These are phyloP conservation scores for Erodium maritimum DNA, from an alignment of 345 rosid species.

Conservation along the genomic window DNA sequence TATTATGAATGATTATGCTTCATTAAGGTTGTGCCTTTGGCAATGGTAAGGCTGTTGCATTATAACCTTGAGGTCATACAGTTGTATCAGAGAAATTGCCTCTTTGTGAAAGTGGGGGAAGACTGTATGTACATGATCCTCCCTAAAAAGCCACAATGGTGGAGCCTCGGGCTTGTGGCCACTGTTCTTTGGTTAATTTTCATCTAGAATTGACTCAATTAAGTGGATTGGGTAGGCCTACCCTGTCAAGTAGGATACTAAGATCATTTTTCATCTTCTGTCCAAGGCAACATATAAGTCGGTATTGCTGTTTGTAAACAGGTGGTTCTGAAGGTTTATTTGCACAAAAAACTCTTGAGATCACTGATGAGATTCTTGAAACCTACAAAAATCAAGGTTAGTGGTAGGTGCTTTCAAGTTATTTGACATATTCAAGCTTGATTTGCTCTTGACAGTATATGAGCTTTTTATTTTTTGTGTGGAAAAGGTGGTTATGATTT, in stretches of 20 bases:
- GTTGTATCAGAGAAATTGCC: too few relatives aligned
- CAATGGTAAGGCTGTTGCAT: too few relatives aligned
- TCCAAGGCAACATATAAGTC: not conserved
- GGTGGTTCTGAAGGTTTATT: slow-evolving; percentile 98
- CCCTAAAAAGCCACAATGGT: too few relatives aligned
- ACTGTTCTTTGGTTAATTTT: too few relatives aligned
- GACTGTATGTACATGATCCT: not conserved
- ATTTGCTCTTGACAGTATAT: not conserved
- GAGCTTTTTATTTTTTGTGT: slow-evolving; percentile 4
- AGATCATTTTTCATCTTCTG: not conserved
- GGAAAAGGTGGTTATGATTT: slow-evolving; percentile 85
- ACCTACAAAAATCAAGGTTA: slow-evolving; percentile 96
- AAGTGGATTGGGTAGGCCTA: not conserved
- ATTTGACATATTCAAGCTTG: not conserved
- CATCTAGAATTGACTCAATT: not conserved
- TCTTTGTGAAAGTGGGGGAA: not conserved
- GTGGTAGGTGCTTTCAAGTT: slow-evolving; percentile 5
- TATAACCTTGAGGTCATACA: too few relatives aligned
- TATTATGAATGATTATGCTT: not conserved
- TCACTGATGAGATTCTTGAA: slow-evolving; percentile 62
- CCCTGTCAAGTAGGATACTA: not conserved
- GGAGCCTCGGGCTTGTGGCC: too few relatives aligned
- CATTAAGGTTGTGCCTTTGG: not conserved
- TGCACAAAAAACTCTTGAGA: slow-evolving; percentile 83
- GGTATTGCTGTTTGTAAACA: slow-evolving; percentile 14